Base-by-base conservation (phyloP, 2,329 filamentous ascomycete genomes). In the Zarea fungicola region DNA sequence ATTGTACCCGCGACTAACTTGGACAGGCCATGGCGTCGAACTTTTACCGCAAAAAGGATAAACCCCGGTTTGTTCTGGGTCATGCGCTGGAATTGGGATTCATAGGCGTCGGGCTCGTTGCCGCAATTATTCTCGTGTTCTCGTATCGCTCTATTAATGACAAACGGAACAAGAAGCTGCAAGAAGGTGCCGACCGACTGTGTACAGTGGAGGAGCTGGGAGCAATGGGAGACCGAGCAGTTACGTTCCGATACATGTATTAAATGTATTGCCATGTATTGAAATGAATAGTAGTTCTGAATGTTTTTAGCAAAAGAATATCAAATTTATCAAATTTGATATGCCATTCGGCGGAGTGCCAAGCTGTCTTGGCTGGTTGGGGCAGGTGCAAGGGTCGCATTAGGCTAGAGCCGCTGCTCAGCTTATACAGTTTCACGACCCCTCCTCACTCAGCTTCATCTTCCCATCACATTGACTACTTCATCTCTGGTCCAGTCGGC, bases 11-110 rank as follows among this genome's bases (percentile, higher is more conserved):
- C n/a, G 19, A 8, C 16, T 8, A 10, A 23, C 37, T 47, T 3
- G 1, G 18, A 13, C 16, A 65, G 62, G 81, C 81, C 1, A 83
- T 85, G 75, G 78, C 81, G 0, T 82, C 80, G 5, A 85, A 86
- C 56, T 84, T 86, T 57, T 87, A 86, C 56, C 73, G 81, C 1
- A 58, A 64, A 26, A 61, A 59, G 9, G 73, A 77, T 52, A 56
- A 58, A 4, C 73, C 73, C 0, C 61, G 66, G 6, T 77, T 73
- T 48, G 60, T 67, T 4, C 64, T 75, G 3, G 73, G 74, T 0
- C 73, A 76, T 48, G 65, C 57, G 2, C 54, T 76, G 14, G 72
- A 76, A 53, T 55, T 76, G 3, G 70, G 60, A 0, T 76, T 76
- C 51, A 68, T 75, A 9, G 54, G 47, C 25, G 45, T 51, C 6